Evolutionary conservation across 192 early-diverging fungal species (phyloP).

Genomic region (Podila verticillata): DNA sequence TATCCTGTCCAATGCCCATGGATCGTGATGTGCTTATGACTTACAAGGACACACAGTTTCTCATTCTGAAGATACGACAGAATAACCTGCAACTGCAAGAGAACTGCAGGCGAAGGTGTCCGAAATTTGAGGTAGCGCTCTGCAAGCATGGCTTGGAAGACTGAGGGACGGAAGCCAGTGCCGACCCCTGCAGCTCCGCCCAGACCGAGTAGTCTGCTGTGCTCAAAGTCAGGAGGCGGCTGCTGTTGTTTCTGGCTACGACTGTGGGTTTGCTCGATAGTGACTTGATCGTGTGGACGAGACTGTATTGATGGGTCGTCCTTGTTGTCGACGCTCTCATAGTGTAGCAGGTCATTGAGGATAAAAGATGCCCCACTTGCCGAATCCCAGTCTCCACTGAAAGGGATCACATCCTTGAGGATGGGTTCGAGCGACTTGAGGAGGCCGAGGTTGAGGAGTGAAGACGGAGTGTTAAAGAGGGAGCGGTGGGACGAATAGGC

Average conservation of each 20-base stretch:
- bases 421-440: slow-evolving; percentile 47
- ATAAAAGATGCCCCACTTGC: slow-evolving; percentile 3
- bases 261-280: neutral
- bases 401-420: slow-evolving; percentile 45
- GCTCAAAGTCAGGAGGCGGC: slow-evolving; percentile 7
- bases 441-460: slow-evolving; percentile 44
- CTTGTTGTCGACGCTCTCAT: too few relatives aligned
- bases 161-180: slow-evolving; percentile 44
- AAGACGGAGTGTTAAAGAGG: slow-evolving; percentile 44
- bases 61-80: slow-evolving; percentile 59
- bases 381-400: slow-evolving; percentile 27
- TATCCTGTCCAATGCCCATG: too few relatives aligned
- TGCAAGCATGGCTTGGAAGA: slow-evolving; percentile 50
- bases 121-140: slow-evolving; percentile 47
- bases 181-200: slow-evolving; percentile 39
- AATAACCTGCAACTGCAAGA: slow-evolving; percentile 39
- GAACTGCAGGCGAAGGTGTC: slow-evolving; percentile 38
- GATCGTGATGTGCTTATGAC: neutral
- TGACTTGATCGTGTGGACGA: neutral
- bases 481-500: slow-evolving; percentile 47
- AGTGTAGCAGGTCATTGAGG: slow-evolving; percentile 18
- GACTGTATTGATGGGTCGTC: neutral
- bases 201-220: slow-evolving; percentile 14
- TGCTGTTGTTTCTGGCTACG: neutral
- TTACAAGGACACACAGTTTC: slow-evolving; percentile 58